Evolutionary conservation across 208 protist species (phyloP).

Genomic region (Acanthamoeba sp.): DNA sequence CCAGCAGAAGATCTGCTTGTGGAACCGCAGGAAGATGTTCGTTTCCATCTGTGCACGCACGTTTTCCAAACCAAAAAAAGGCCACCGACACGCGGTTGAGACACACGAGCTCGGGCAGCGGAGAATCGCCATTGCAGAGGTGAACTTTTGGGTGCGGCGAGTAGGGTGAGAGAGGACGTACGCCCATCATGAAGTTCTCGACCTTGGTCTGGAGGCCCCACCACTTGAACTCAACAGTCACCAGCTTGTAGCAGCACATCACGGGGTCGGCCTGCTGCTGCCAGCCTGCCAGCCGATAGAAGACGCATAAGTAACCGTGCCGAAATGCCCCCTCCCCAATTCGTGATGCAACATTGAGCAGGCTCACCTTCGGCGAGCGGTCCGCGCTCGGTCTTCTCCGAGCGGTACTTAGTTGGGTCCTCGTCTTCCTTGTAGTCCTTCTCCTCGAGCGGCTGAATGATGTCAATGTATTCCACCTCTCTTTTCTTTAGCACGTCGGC

Average conservation of each 20-base stretch:
- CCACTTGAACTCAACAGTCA: conserved; percentile 77
- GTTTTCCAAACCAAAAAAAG: not conserved
- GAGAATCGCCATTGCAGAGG: not conserved
- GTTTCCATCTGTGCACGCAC: not conserved
- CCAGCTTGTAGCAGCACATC: conserved; percentile 83
- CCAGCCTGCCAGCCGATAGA: not conserved
- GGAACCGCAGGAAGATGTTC: conserved; percentile 83
- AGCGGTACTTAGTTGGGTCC: conserved; percentile 84
- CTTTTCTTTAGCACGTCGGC: conserved; percentile 85
- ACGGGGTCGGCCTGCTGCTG: conserved; percentile 56
- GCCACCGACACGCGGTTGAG: too few species aligned
- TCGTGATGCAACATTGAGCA: too few species aligned
- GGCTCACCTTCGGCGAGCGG: conserved; percentile 81
- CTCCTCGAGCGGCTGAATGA: conserved; percentile 78
- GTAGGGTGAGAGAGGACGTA: not conserved
- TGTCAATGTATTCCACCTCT: conserved; percentile 88
- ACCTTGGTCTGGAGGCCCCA: conserved; percentile 77
- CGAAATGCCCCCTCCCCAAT: too few species aligned
- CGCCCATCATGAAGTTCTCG: conserved; percentile 76
- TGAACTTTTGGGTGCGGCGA: too few species aligned
- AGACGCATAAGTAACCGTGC: too few species aligned
- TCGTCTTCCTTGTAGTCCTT: conserved; percentile 86
- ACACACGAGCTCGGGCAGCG: not conserved
- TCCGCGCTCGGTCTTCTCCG: conserved; percentile 86
- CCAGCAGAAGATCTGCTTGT: conserved; percentile 86